Base-by-base conservation (phyloP, 345 rosid species). In the Dimocarpus longan region DNA sequence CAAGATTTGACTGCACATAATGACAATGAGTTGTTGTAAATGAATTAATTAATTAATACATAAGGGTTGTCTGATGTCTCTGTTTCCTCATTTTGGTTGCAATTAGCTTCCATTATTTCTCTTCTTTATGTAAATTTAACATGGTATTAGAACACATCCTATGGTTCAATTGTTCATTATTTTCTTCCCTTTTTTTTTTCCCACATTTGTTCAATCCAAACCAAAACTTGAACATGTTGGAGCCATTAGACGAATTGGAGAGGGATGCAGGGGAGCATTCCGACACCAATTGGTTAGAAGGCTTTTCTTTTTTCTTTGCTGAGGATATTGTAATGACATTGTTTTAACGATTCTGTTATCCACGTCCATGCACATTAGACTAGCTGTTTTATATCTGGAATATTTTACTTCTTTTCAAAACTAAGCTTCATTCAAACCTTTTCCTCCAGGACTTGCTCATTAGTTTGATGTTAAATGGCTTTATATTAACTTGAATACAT, bases 401-500 rank as follows among this genome's bases (percentile, higher is more conserved):
- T 1, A 11, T 32, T 54, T 46, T 32, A 46, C 10, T 46, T 70
- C 10, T 18, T 18, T 21, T 73, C 52, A 39, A 60, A 73, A 73
- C n/a, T 40, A 19, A 26, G 24, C 5, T 63, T 24, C 37, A 32
- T 8, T 16, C 24, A 43, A 62, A 40, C 24, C 44, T 60, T 10
- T 57, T 39, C 24, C 26, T 19, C 10, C 5, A 8, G 10, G 40
- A 40, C 43, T 26, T 60, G 50, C 11, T 48, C n/a, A 28, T 66
- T 19, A 5, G 6, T 32, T 50, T 26, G 71, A 66, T 66, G 15
- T 19, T 32, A 67, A 56, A 2, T 66, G 39, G n/a, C 39, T 40
- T 66, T 26, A 15, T 62, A 9, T 64, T 68, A 12, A 42, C 21
- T n/a, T 46, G n/a, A 21, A 68, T 74, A n/a, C 63, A 37, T 78